Percentiles rank a stretch among this genome's conserved stretches.
Evolutionary conservation across 2,329 filamentous ascomycete species (phyloP).

Genomic region (Pseudogymnoascus sp.): DNA sequence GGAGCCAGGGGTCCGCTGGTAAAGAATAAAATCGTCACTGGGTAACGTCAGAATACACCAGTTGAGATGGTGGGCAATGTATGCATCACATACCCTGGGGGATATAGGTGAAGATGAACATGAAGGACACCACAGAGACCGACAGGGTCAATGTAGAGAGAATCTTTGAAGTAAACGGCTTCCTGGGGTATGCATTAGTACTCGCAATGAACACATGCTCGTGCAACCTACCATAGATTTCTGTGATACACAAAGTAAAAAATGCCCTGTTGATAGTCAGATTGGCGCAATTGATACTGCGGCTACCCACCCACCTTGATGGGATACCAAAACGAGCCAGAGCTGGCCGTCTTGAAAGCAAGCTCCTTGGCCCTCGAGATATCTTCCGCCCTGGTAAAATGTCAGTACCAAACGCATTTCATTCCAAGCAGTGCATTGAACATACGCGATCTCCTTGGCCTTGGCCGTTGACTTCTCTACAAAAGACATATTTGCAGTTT

Average conservation of each 20-base stretch:
- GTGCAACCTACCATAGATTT: slow-evolving; percentile 39
- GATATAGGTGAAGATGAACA: slow-evolving; percentile 83
- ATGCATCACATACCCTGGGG: slow-evolving; percentile 51
- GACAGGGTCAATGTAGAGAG: slow-evolving; percentile 61
- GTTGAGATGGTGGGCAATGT: not conserved
- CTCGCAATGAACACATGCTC: not conserved
- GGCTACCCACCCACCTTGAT: slow-evolving; percentile 47
- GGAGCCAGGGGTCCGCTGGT: slow-evolving; percentile 69
- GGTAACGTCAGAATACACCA: not conserved
- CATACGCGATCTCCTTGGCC: slow-evolving; percentile 29
- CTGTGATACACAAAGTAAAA: slow-evolving; percentile 50
- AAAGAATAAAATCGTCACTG: slow-evolving; percentile 34
- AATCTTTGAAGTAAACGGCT: slow-evolving; percentile 47
- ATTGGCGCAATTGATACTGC: slow-evolving; percentile 8
- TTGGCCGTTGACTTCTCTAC: slow-evolving; percentile 16
- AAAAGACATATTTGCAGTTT: not conserved
- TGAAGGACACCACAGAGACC: slow-evolving; percentile 60
- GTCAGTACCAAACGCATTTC: slow-evolving; percentile 13
- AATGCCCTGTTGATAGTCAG: slow-evolving; percentile 40
- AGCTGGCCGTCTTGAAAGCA: slow-evolving; percentile 61
- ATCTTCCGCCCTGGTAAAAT: slow-evolving; percentile 53
- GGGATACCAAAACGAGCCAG: slow-evolving; percentile 78
- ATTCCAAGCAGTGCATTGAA: slow-evolving; percentile 9
- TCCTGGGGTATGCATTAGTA: not conserved
- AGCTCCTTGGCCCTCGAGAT: slow-evolving; percentile 56